Evolutionary conservation across 345 rosid genomes (phyloP), one percentile per base, ranked within the genome.

Genomic region (Gossypium sturtianum): DNA sequence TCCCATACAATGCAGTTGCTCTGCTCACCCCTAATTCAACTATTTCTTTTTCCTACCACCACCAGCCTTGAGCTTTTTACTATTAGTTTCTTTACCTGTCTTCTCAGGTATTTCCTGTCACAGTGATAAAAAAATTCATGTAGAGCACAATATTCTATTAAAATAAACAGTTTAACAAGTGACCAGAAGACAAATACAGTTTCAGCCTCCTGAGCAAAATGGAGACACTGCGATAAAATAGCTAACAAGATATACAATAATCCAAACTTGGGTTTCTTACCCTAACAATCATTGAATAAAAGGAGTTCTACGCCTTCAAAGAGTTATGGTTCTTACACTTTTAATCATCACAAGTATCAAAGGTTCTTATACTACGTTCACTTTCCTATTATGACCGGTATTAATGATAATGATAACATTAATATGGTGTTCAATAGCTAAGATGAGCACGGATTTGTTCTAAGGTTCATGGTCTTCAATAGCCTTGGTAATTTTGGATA

Each of bases 21-120:
- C n/a, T 38, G 7, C 73, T n/a, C 27, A 66, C 11, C 63, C 58
- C n/a, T 51, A 70, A 71, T 53, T 62, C 54, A 51, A 71, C 77
- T 84, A 84, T 65, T 89, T 80, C 88, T 85, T 90, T 86, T 85
- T 92, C 85, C 67, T 87, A n/a, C 79, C 91, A 75, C 91, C 89
- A 75, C 83, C 86, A 66, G 81, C 89, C 83, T 89, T 91, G 7
- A 84, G 41, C 82, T 89, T 93, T 76, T 89, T 91, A 76, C 81
- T 87, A 67, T 20, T 49, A 49, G 86, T 74, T 78, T 78, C 88
- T 78, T 86, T 91, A 17, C 78, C 68, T 48, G 76, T 72, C 43
- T 62, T 80, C 76, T 72, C 83, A 0, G 87, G 83, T 56, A 76
- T 76, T 79, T 89, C 94, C 97, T 93, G 83, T 74, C 59, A 79